Percentiles rank a stretch among this genome's conserved stretches.
These are phyloP conservation scores for Spergularia marina DNA, from an alignment of 148 eudicot species.

Conservation along the genomic window DNA sequence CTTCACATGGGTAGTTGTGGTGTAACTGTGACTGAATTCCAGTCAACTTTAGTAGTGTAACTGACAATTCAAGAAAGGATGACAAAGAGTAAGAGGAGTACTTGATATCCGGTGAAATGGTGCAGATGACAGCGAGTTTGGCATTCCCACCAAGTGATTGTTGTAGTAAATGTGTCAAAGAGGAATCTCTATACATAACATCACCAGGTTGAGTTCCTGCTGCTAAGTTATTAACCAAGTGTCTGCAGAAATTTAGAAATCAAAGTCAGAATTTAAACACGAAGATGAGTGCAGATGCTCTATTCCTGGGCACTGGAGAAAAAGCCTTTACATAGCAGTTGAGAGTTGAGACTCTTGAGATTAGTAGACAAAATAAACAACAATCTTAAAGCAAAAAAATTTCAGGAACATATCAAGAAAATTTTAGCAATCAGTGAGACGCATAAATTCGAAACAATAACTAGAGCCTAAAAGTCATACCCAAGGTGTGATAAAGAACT, in stretches of 20 bases:
- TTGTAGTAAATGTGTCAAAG: conserved; percentile 68
- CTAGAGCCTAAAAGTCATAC: conserved; percentile 31
- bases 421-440: too few relatives aligned
- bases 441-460: too few relatives aligned
- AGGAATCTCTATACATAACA: conserved; percentile 55
- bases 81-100: conserved; percentile 27
- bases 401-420: too few relatives aligned
- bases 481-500: conserved; percentile 81
- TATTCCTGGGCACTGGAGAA: too few relatives aligned
- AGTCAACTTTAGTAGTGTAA: not conserved
- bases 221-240: conserved; percentile 66
- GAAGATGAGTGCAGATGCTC: not conserved
- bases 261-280: not conserved
- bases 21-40: not conserved
- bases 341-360: not conserved
- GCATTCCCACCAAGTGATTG: conserved; percentile 93
- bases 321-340: not conserved
- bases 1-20: too few relatives aligned
- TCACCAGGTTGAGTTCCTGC: conserved; percentile 50
- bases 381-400: too few relatives aligned
- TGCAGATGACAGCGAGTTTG: conserved; percentile 75
- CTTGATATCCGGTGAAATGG: conserved; percentile 71
- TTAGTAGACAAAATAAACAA: too few relatives aligned
- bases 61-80: not conserved
- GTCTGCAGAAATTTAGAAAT: conserved; percentile 41